phyloP scores from a whole-genome alignment of 495 filamentous ascomycete species.

The Thermothielavioides terrestris region DNA sequence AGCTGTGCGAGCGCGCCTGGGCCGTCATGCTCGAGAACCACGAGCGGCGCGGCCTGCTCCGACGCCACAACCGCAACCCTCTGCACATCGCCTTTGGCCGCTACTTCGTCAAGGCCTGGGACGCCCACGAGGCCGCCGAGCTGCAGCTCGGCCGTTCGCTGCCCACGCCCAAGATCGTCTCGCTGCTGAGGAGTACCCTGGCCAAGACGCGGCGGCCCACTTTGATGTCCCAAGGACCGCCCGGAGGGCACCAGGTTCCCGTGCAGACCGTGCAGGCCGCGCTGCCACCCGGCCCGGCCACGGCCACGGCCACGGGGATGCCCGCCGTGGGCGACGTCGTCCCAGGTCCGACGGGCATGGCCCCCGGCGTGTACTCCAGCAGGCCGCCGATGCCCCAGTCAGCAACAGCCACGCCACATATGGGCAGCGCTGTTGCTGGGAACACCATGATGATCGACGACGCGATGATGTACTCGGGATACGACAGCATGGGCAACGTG shows the following conservation, averaged over 20 bases:
- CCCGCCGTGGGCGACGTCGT: neutral
- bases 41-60: constrained; percentile 34
- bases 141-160: constrained; percentile 31
- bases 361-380: constrained; percentile 10
- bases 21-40: constrained; percentile 41
- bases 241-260: neutral
- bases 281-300: neutral
- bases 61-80: constrained; percentile 36
- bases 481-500: constrained; percentile 16
- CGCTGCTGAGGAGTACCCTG: constrained; percentile 29
- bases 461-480: constrained; percentile 20
- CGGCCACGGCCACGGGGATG: neutral
- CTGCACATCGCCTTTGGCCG: constrained; percentile 44
- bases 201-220: constrained; percentile 15
- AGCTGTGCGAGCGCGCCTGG: constrained; percentile 47
- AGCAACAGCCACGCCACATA: constrained; percentile 3
- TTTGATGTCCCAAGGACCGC: neutral
- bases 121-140: constrained; percentile 39
- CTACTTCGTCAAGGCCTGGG: constrained; percentile 47
- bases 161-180: constrained; percentile 35
- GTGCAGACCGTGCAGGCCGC: neutral
- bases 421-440: neutral
- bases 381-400: constrained; percentile 11
- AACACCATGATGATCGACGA: constrained; percentile 21
- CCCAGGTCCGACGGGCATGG: neutral